Evolutionary conservation across 768 basidiomycete genomes (phyloP).

Genomic region (Filobasidium floriforme): DNA sequence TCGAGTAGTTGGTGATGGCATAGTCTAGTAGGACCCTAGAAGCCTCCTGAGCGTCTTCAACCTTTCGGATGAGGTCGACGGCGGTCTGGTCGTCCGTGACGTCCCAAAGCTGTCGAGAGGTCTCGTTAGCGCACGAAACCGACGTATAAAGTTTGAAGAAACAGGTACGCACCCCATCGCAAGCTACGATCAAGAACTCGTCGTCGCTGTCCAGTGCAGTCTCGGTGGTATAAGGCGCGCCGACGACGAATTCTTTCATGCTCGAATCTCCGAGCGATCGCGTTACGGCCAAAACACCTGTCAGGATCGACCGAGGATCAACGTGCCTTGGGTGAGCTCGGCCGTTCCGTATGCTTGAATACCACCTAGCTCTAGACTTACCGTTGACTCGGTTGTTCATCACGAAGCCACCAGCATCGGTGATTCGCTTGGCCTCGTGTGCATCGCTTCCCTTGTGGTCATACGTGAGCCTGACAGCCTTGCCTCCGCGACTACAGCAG

Average conservation of each 20-base stretch:
- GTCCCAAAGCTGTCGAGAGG: slow-evolving; percentile 74
- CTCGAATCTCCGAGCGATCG: slow-evolving; percentile 90
- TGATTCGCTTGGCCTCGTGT: slow-evolving; percentile 95
- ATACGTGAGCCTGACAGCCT: slow-evolving; percentile 86
- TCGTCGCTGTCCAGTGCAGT: slow-evolving; percentile 83
- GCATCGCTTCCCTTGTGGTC: slow-evolving; percentile 97
- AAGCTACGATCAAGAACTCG: slow-evolving; percentile 90
- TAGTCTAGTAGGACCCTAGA: slow-evolving; percentile 67
- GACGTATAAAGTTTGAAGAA: too few relatives aligned
- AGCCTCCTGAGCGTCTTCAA: slow-evolving; percentile 72
- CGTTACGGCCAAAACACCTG: slow-evolving; percentile 81
- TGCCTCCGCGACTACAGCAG: slow-evolving; percentile 60
- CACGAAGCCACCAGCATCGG: slow-evolving; percentile 94
- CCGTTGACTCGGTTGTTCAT: slow-evolving; percentile 98
- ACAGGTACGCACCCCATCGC: slow-evolving; percentile 73
- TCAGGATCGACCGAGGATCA: not conserved
- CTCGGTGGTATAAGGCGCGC: slow-evolving; percentile 96
- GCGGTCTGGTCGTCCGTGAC: slow-evolving; percentile 84
- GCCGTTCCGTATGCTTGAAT: not conserved
- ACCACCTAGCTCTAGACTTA: slow-evolving; percentile 18
- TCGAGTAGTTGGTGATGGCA: slow-evolving; percentile 78
- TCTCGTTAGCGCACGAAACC: not conserved
- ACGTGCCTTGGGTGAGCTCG: not conserved
- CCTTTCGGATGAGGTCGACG: slow-evolving; percentile 65
- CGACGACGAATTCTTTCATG: slow-evolving; percentile 99